phyloP scores from a whole-genome alignment of 2,329 filamentous ascomycete genomes.

The Phialophora expanda region DNA sequence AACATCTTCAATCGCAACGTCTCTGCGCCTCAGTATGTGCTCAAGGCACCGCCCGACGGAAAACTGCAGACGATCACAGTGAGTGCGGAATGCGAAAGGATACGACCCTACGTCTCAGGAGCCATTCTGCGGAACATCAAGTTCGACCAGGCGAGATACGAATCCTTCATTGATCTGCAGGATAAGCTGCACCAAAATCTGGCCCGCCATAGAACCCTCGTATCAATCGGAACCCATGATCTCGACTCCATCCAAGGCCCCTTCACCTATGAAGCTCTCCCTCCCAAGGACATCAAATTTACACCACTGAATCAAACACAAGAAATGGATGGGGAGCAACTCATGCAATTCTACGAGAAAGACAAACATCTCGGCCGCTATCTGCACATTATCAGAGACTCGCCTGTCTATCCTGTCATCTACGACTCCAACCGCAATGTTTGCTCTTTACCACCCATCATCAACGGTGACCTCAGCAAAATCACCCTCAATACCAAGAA shows the following conservation, averaged over 20 bases:
- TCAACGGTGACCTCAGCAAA: constrained; percentile 97
- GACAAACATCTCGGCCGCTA: constrained; percentile 90
- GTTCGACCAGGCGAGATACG: constrained; percentile 89
- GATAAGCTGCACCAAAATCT: constrained; percentile 98
- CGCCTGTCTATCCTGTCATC: constrained; percentile 93
- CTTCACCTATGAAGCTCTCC: constrained; percentile 92
- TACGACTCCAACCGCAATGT: constrained; percentile 86
- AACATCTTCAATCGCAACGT: constrained; percentile 88
- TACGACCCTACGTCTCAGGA: constrained; percentile 86
- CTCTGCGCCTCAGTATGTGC: constrained; percentile 76
- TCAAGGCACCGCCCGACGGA: constrained; percentile 73
- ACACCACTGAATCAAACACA: constrained; percentile 87
- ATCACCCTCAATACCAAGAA: constrained; percentile 91
- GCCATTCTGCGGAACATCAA: constrained; percentile 88
- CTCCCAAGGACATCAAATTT: constrained; percentile 92
- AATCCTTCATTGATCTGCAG: constrained; percentile 96
- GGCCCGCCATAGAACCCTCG: constrained; percentile 87
- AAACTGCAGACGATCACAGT: constrained; percentile 82
- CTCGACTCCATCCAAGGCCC: constrained; percentile 90
- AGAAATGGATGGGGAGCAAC: constrained; percentile 81
- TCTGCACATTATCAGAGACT: constrained; percentile 92
- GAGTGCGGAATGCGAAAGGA: constrained; percentile 72
- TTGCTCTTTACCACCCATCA: constrained; percentile 94
- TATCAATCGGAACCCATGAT: constrained; percentile 97
- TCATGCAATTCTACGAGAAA: constrained; percentile 94